Conservation (phyloP, 1,284 basidiomycete genomes). For the Apiotrichum porosum region DNA sequence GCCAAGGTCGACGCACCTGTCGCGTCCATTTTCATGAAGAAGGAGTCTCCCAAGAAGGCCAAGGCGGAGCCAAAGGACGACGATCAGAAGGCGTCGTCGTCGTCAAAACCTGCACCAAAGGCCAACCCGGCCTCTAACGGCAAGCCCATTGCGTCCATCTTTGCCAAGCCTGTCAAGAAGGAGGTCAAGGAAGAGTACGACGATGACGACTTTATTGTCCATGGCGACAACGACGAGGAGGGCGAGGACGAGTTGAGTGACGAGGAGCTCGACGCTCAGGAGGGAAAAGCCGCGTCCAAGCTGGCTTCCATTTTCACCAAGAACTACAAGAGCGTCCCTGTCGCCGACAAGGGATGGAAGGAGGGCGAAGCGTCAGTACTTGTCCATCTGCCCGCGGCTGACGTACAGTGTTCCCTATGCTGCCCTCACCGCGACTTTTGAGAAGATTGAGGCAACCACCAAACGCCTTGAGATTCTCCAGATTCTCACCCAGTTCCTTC, state of each 20-base stretch:
- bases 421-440: slow-evolving; percentile 81
- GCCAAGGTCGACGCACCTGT: slow-evolving; percentile 21
- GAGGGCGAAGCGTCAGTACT: slow-evolving; percentile 68
- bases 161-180: slow-evolving; percentile 36
- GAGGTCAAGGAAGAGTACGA: slow-evolving; percentile 29
- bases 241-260: slow-evolving; percentile 47
- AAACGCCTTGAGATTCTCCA: slow-evolving; percentile 92
- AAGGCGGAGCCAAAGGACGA: background rate
- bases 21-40: slow-evolving; percentile 25
- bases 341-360: slow-evolving; percentile 81
- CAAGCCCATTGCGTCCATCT: slow-evolving; percentile 48
- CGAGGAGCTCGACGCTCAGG: slow-evolving; percentile 53
- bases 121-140: slow-evolving; percentile 15
- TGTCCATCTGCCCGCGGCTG: slow-evolving; percentile 1
- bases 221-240: slow-evolving; percentile 35
- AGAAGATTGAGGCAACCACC: slow-evolving; percentile 88
- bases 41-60: background rate
- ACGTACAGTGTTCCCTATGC: slow-evolving; percentile 79
- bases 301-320: slow-evolving; percentile 58
- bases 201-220: slow-evolving; percentile 36
- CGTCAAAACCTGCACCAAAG: too few species aligned
- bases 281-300: slow-evolving; percentile 59
- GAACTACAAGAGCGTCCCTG: slow-evolving; percentile 60
- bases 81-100: slow-evolving; percentile 1
- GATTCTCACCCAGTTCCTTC: slow-evolving; percentile 78